phyloP scores from a whole-genome alignment of 179 eudicot species.

The Amaranthus tricolor region DNA sequence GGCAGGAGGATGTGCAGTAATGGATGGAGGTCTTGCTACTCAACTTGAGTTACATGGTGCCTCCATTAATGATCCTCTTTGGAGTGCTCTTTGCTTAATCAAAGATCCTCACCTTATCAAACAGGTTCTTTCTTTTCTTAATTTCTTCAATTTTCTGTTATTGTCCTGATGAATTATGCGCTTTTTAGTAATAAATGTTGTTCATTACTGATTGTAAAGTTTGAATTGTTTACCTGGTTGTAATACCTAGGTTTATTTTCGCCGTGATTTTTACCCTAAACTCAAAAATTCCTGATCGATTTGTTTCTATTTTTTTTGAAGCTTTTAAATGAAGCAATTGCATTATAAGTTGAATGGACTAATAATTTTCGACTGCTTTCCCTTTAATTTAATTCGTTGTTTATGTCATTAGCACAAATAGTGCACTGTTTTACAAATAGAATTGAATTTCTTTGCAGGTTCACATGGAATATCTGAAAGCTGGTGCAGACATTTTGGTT shows the following conservation, averaged over 20 bases:
- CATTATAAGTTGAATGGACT: too few species aligned
- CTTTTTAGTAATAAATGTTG: too few species aligned
- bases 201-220: too few species aligned
- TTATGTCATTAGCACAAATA: not conserved
- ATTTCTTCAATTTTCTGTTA: too few species aligned
- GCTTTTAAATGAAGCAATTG: too few species aligned
- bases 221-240: too few species aligned
- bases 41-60: slow-evolving; percentile 80
- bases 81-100: slow-evolving; percentile 81
- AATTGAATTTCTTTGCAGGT: slow-evolving; percentile 38
- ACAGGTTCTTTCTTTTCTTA: slow-evolving; percentile 29
- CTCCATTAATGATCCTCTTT: slow-evolving; percentile 61
- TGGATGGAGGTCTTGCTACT: slow-evolving; percentile 82
- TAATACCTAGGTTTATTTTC: too few species aligned
- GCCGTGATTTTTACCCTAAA: too few species aligned
- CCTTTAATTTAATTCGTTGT: not conserved
- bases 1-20: slow-evolving; percentile 74
- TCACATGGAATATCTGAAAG: slow-evolving; percentile 85
- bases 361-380: too few species aligned
- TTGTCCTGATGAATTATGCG: too few species aligned
- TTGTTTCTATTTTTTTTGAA: not conserved
- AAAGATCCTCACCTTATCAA: slow-evolving; percentile 62
- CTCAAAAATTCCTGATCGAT: too few species aligned
- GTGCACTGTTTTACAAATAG: not conserved
- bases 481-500: slow-evolving; percentile 76